Evolutionary conservation across 331 rosid species (phyloP).

Genomic region (Quercus phellos): DNA sequence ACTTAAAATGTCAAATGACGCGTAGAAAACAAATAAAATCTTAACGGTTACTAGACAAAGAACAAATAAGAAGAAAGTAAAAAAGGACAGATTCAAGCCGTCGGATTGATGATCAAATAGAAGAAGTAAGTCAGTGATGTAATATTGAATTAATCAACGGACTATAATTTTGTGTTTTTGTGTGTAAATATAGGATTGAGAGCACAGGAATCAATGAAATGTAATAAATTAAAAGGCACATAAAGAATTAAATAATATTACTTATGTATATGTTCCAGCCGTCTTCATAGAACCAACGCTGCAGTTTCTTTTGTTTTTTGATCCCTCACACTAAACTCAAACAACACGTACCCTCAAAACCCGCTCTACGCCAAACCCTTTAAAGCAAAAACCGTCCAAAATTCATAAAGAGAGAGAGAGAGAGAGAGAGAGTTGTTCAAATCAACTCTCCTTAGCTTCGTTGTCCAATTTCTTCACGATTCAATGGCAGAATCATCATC

Average conservation of each 20-base stretch:
- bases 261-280: neutral
- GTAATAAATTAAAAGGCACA: neutral
- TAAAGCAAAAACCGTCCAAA: neutral
- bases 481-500: constrained; percentile 22
- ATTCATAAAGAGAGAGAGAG: neutral
- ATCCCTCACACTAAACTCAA: constrained; percentile 22
- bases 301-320: constrained; percentile 31
- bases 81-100: neutral
- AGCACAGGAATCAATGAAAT: neutral
- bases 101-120: neutral
- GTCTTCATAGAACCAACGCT: constrained; percentile 39
- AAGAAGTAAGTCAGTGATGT: neutral
- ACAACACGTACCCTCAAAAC: constrained; percentile 48
- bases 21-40: too few species aligned
- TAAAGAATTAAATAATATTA: neutral
- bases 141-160: neutral
- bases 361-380: constrained; percentile 25
- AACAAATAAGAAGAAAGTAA: neutral
- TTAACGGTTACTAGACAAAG: neutral
- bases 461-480: neutral
- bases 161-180: neutral
- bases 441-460: neutral
- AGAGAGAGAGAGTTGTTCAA: neutral
- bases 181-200: neutral
- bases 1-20: too few species aligned